A percentile compares a stretch with the other conserved stretches of the same genome.
These are phyloP conservation scores for Calonectria montana DNA, from an alignment of 2,329 filamentous ascomycete genomes.

Conservation along the genomic window DNA sequence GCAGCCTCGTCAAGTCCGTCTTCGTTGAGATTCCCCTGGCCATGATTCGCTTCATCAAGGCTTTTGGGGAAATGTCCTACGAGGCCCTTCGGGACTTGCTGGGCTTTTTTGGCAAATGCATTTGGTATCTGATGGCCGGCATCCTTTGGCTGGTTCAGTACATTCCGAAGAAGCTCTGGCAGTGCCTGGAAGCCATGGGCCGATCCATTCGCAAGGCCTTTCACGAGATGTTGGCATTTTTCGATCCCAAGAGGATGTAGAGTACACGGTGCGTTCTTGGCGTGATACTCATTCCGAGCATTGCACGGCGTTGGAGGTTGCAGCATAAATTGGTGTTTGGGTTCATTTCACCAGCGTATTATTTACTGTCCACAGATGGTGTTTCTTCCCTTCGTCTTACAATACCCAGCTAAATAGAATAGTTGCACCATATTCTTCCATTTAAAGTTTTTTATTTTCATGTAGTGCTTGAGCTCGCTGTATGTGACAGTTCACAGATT, in stretches of 20 bases:
- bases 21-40: conserved; percentile 42
- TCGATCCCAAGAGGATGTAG: conserved; percentile 51
- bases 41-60: conserved; percentile 33
- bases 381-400: too few relatives aligned
- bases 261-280: too few relatives aligned
- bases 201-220: conserved; percentile 45
- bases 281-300: too few relatives aligned
- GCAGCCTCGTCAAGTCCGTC: conserved; percentile 45
- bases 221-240: conserved; percentile 50
- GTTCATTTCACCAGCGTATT: too few relatives aligned
- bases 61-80: conserved; percentile 36
- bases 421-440: too few relatives aligned
- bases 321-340: too few relatives aligned
- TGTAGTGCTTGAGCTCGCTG: too few relatives aligned
- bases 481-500: too few relatives aligned
- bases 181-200: conserved; percentile 46
- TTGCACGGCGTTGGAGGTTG: too few relatives aligned
- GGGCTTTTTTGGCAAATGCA: conserved; percentile 41
- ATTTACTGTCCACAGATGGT: too few relatives aligned
- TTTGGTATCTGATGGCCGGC: conserved; percentile 41
- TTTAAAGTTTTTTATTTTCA: too few relatives aligned
- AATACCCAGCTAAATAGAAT: too few relatives aligned
- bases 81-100: conserved; percentile 46
- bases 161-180: conserved; percentile 48
- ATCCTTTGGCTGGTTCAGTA: conserved; percentile 48